Evolutionary conservation across 345 rosid species (phyloP).

Genomic region (Ceriops decandra): DNA sequence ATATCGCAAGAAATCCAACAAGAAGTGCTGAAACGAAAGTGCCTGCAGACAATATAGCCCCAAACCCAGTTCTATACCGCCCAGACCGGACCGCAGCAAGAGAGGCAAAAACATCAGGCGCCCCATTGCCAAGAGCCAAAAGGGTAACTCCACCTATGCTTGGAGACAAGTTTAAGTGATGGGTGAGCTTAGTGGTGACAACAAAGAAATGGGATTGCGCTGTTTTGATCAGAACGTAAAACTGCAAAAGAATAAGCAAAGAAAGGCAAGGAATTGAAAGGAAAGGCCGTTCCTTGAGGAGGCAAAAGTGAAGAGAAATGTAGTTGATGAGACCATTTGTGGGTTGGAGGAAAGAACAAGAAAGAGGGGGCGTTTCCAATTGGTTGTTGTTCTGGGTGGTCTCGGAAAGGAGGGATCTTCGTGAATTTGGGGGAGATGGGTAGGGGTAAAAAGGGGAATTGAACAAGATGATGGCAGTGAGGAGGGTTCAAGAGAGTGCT

Average conservation of each 20-base stretch:
- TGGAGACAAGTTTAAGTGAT: conserved; percentile 68
- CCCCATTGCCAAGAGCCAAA: conserved; percentile 88
- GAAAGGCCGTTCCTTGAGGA: conserved; percentile 36
- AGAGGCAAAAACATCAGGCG: conserved; percentile 90
- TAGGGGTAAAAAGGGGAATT: conserved; percentile 16
- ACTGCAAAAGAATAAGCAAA: conserved; percentile 59
- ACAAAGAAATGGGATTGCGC: conserved; percentile 89
- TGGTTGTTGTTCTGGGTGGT: conserved; percentile 2
- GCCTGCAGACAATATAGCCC: conserved; percentile 89
- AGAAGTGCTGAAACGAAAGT: conserved; percentile 85
- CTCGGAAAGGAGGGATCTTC: conserved; percentile 43
- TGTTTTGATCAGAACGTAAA: conserved; percentile 89
- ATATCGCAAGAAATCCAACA: conserved; percentile 89
- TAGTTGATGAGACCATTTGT: conserved; percentile 57
- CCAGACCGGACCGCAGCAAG: conserved; percentile 82
- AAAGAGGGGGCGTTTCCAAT: background rate
- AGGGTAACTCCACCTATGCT: conserved; percentile 93
- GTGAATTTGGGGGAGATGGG: conserved; percentile 26
- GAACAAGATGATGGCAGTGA: conserved; percentile 46
- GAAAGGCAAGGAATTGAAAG: conserved; percentile 58
- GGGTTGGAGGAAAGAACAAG: conserved; percentile 35
- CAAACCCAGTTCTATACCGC: conserved; percentile 86
- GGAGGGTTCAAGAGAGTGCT: conserved; percentile 39
- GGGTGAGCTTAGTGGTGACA: conserved; percentile 79
- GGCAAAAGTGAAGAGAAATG: conserved; percentile 57